A percentile compares a stretch with the other conserved stretches of the same genome.
Evolutionary conservation across 2,329 filamentous ascomycete genomes (phyloP).

Genomic region (Fusarium sp.): DNA sequence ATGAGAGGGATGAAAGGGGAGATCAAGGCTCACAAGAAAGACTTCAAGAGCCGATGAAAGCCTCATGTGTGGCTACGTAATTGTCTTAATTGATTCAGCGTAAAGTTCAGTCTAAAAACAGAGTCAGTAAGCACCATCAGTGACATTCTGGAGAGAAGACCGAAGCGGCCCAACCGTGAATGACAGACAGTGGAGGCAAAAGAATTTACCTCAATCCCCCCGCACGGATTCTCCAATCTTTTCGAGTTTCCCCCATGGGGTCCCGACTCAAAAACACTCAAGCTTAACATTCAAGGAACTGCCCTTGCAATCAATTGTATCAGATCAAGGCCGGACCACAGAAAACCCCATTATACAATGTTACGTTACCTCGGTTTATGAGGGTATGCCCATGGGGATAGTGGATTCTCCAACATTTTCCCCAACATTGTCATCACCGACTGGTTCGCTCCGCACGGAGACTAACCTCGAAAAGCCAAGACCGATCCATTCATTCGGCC

Average conservation of each 20-base stretch:
- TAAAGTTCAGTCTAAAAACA: neutral
- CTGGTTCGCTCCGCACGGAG: neutral
- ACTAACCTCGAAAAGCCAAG: neutral
- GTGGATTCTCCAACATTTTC: conserved; percentile 16
- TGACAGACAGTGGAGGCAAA: neutral
- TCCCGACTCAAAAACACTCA: neutral
- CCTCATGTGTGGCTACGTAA: neutral
- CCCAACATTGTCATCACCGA: neutral
- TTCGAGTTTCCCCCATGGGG: conserved; percentile 4
- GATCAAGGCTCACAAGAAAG: conserved; percentile 3
- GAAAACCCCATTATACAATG: neutral
- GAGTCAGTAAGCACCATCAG: neutral
- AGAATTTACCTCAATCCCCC: conserved; percentile 9
- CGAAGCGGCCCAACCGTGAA: conserved; percentile 1
- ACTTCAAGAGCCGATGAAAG: conserved; percentile 7
- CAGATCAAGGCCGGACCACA: neutral
- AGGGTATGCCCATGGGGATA: conserved; percentile 11
- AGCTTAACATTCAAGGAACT: neutral
- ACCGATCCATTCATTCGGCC: conserved; percentile 13
- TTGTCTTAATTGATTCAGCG: neutral
- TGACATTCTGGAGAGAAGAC: conserved; percentile 7
- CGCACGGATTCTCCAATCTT: conserved; percentile 17
- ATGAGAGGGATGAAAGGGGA: conserved; percentile 17
- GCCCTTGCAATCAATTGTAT: neutral
- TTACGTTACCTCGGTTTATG: conserved; percentile 6